Conservation (phyloP, 768 basidiomycete species). For the Termitomyces titanicus region DNA sequence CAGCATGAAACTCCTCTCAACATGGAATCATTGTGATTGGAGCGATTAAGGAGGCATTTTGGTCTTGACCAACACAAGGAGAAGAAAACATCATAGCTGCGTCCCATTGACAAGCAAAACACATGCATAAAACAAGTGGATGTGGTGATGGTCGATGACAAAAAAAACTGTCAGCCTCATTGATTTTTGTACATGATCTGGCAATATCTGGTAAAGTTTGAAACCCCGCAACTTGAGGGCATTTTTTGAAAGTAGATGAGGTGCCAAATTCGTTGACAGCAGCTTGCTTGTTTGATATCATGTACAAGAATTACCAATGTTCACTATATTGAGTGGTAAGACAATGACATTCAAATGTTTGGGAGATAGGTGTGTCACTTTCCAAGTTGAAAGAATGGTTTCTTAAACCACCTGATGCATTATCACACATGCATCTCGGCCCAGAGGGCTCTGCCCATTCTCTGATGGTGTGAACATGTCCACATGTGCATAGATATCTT, state of each 20-base stretch:
- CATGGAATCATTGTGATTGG: conserved; percentile 64
- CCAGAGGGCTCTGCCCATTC: conserved; percentile 53
- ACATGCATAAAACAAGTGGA: conserved; percentile 47
- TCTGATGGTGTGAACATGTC: conserved; percentile 65
- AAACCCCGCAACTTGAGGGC: too few relatives aligned
- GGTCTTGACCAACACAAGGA: conserved; percentile 46
- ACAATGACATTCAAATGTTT: too few relatives aligned
- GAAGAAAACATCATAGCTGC: conserved; percentile 36
- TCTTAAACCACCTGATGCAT: conserved; percentile 32
- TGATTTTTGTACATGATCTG: conserved; percentile 8
- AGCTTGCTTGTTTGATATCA: too few relatives aligned
- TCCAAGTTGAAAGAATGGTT: conserved; percentile 26
- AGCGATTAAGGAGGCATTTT: conserved; percentile 80
- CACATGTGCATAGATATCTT: neutral
- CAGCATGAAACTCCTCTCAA: conserved; percentile 85
- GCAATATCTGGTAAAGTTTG: conserved; percentile 14
- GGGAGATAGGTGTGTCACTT: conserved; percentile 20
- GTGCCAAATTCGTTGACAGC: too few relatives aligned
- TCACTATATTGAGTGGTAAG: too few relatives aligned
- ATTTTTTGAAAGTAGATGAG: too few relatives aligned
- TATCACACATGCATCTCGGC: conserved; percentile 60
- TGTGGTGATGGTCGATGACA: conserved; percentile 39
- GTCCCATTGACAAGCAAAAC: conserved; percentile 56
- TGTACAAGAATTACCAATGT: too few relatives aligned
- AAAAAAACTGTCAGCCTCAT: neutral